phyloP scores from a whole-genome alignment of 2,329 filamentous ascomycete species.

The Hypoxylon sp. region DNA sequence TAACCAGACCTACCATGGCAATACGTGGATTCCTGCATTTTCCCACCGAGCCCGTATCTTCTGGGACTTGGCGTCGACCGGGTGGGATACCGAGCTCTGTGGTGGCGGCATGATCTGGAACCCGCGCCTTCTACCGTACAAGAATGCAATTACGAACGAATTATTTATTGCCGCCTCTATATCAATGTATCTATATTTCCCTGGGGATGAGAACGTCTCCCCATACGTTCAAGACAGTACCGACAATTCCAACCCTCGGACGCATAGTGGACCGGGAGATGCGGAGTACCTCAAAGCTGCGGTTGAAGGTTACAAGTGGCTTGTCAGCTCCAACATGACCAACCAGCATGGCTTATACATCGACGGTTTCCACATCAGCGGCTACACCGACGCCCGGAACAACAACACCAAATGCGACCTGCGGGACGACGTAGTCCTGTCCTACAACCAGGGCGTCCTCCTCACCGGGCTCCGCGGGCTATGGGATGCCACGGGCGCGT shows the following conservation, averaged over 20 bases:
- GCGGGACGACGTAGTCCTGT: constrained; percentile 89
- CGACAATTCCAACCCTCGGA: constrained; percentile 46
- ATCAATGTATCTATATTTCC: constrained; percentile 89
- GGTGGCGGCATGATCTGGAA: constrained; percentile 93
- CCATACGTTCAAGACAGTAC: constrained; percentile 58
- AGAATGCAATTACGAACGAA: constrained; percentile 96
- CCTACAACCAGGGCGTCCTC: constrained; percentile 94
- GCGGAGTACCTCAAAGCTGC: constrained; percentile 76
- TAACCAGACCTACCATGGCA: constrained; percentile 74
- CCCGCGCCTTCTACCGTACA: constrained; percentile 80
- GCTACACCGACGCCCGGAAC: constrained; percentile 64
- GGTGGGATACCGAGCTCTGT: constrained; percentile 85
- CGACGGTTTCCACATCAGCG: constrained; percentile 87
- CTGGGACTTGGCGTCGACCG: constrained; percentile 78
- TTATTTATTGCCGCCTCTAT: constrained; percentile 86
- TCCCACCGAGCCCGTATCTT: constrained; percentile 85
- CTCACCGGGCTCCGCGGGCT: constrained; percentile 82
- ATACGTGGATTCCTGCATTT: constrained; percentile 77
- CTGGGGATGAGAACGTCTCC: constrained; percentile 77
- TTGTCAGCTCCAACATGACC: constrained; percentile 80
- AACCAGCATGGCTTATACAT: constrained; percentile 77
- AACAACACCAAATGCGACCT: constrained; percentile 79
- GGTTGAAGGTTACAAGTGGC: constrained; percentile 81
- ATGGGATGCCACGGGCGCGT: constrained; percentile 79
- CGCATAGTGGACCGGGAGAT: constrained; percentile 55